Evolutionary conservation across 2,329 filamentous ascomycete genomes (phyloP), one percentile per base, ranked within the genome.

Genomic region (Ceratocystis papillata): DNA sequence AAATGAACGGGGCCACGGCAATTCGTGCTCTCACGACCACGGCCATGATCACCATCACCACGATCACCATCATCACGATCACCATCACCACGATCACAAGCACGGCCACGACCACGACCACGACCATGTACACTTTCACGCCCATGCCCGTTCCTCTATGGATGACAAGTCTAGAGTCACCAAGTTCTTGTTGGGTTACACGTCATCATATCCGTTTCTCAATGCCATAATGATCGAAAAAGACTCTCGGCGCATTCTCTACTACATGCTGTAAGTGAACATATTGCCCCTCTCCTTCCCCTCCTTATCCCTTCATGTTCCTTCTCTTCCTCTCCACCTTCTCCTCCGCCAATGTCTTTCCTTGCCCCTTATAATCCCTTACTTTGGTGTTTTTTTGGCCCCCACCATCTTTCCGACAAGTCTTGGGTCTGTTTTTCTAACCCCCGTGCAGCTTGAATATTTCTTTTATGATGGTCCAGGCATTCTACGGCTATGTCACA

Each of bases 241-340:
- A 72, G 93, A 99, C 74, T 97, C 93, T 17, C 83, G 94, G 67
- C 85, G 93, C 57, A 97, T 99, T 69, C 95, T 96, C 70, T 99
- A 99, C 76, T 99, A 97, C 71, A 96, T 96, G 85, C 83, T 81
- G 89, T 95, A 79, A 73, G 86, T 74, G 5, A 22, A 1, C 74
- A 30, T 41, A 22, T 45, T n/a, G 20, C 41, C n/a, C 44, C 30
- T 28, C 37, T 12, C 41, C 20, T 33, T 22, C 12, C 57, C 10
- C 20, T 20, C n/a, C 2, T 12, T 25, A 33, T 33, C 30, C 7
- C n/a, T 62, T 41, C 10, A 41, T 15, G 37, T 12, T 41, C 0
- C 37, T 41, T 41, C 10, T 15, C 12, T 41, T 41, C n/a, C 22
- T 48, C 3, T 48, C n/a, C 46, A 5, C 22, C 46, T 22, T 63